phyloP scores from a whole-genome alignment of 371 early-diverging fungal genomes.

The Nematocida parisii region DNA sequence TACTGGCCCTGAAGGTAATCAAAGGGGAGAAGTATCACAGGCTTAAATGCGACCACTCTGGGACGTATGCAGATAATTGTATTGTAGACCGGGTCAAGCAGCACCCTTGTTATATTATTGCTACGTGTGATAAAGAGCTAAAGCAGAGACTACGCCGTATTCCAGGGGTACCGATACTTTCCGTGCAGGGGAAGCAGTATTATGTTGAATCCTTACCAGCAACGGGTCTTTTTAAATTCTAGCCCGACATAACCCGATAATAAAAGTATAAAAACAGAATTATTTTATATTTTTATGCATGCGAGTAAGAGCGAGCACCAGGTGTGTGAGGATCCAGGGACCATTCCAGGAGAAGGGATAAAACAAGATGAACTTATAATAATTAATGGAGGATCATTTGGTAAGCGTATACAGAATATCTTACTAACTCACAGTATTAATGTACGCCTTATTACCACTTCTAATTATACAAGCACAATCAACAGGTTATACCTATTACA shows the following conservation, averaged over 20 bases:
- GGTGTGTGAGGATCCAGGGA: too few relatives aligned
- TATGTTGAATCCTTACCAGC: slow-evolving; percentile 86
- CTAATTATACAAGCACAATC: not conserved
- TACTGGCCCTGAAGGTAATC: slow-evolving; percentile 76
- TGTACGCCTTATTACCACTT: not conserved
- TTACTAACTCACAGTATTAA: not conserved
- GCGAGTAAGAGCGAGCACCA: too few relatives aligned
- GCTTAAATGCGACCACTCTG: slow-evolving; percentile 92
- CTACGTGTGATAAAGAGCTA: slow-evolving; percentile 95
- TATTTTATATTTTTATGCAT: too few relatives aligned
- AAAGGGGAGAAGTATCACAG: slow-evolving; percentile 73
- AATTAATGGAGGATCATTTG: slow-evolving; percentile 21
- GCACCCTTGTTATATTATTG: slow-evolving; percentile 95
- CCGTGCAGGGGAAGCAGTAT: slow-evolving; percentile 82
- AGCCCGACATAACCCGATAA: not conserved
- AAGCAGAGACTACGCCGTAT: slow-evolving; percentile 93
- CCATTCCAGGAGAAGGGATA: too few relatives aligned
- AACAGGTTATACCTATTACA: not conserved
- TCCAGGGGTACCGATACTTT: slow-evolving; percentile 98
- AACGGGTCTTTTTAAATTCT: slow-evolving; percentile 54
- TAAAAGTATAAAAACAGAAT: not conserved
- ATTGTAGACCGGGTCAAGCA: slow-evolving; percentile 86
- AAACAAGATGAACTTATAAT: not conserved
- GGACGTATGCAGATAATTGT: slow-evolving; percentile 99
- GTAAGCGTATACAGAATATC: not conserved